phyloP scores from a whole-genome alignment of 2,329 filamentous ascomycete species.

The Fusarium oxysporum region DNA sequence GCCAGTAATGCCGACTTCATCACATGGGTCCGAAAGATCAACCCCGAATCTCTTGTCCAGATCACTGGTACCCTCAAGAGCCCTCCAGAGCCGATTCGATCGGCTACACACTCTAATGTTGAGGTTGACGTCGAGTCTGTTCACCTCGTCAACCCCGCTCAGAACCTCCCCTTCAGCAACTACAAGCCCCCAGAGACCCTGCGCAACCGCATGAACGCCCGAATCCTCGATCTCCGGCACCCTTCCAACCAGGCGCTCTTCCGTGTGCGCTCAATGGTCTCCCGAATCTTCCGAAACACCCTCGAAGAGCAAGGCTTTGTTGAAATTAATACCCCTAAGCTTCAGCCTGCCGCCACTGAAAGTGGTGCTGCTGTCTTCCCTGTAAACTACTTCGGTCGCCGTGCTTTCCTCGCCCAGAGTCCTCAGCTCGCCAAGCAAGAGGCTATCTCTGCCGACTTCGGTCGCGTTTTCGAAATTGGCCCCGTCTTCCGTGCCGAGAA shows the following conservation, averaged over 20 bases:
- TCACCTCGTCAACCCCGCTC: slow-evolving; percentile 63
- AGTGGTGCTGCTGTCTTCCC: slow-evolving; percentile 93
- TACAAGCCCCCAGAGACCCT: slow-evolving; percentile 73
- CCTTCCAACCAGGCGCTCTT: slow-evolving; percentile 89
- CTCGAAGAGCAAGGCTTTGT: slow-evolving; percentile 84
- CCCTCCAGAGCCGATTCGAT: slow-evolving; percentile 79
- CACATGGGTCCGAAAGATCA: slow-evolving; percentile 87
- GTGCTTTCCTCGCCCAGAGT: slow-evolving; percentile 89
- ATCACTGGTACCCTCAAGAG: slow-evolving; percentile 79
- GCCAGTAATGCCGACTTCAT: slow-evolving; percentile 74
- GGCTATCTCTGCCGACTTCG: slow-evolving; percentile 89
- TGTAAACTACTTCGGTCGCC: slow-evolving; percentile 89
- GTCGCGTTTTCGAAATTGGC: slow-evolving; percentile 80
- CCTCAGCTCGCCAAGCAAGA: slow-evolving; percentile 95
- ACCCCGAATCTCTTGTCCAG: slow-evolving; percentile 81
- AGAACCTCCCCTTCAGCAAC: slow-evolving; percentile 63
- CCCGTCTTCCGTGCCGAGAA: slow-evolving; percentile 92
- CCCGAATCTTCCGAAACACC: slow-evolving; percentile 80
- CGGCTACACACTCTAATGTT: slow-evolving; percentile 79
- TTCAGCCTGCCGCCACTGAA: slow-evolving; percentile 90
- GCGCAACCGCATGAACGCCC: slow-evolving; percentile 79
- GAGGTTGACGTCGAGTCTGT: slow-evolving; percentile 76
- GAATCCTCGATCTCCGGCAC: slow-evolving; percentile 87
- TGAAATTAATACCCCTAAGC: slow-evolving; percentile 93
- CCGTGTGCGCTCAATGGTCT: slow-evolving; percentile 84